Percentiles rank a stretch among this genome's conserved stretches.
Evolutionary conservation across 208 protist species (phyloP).

Genomic region (Acanthamoeba healyi): DNA sequence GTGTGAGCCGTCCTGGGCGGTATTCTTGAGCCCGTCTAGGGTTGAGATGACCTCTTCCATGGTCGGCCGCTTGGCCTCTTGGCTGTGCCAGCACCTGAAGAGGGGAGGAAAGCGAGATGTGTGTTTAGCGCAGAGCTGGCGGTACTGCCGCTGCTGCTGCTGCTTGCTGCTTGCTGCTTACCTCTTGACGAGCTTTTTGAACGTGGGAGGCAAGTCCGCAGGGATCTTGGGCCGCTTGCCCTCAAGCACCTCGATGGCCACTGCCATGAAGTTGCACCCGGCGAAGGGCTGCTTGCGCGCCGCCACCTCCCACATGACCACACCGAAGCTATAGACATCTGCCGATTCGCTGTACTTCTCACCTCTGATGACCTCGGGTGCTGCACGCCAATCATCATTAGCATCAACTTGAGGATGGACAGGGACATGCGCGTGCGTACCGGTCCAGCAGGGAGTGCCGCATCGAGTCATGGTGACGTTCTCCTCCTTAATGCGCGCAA

Average conservation of each 20-base stretch:
- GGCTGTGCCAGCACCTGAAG: not conserved
- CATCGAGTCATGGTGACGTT: constrained; percentile 60
- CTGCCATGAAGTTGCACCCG: constrained; percentile 62
- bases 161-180: too few species aligned
- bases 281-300: constrained; percentile 14
- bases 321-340: constrained; percentile 65
- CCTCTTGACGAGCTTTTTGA: constrained; percentile 49
- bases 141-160: too few species aligned
- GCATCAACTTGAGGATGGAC: not conserved
- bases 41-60: not conserved
- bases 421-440: not conserved
- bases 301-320: constrained; percentile 47
- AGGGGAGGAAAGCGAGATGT: too few species aligned
- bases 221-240: constrained; percentile 52
- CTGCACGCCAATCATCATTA: not conserved
- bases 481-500: constrained; percentile 46
- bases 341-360: constrained; percentile 67
- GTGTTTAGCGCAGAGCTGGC: too few species aligned
- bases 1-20: not conserved
- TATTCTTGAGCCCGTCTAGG: not conserved
- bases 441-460: constrained; percentile 65
- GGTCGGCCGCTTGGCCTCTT: not conserved
- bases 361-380: constrained; percentile 47
- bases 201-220: not conserved
- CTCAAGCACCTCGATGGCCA: constrained; percentile 31